phyloP scores from a whole-genome alignment of 1,284 basidiomycete species.

The Melampsora abietis-canadensis region DNA sequence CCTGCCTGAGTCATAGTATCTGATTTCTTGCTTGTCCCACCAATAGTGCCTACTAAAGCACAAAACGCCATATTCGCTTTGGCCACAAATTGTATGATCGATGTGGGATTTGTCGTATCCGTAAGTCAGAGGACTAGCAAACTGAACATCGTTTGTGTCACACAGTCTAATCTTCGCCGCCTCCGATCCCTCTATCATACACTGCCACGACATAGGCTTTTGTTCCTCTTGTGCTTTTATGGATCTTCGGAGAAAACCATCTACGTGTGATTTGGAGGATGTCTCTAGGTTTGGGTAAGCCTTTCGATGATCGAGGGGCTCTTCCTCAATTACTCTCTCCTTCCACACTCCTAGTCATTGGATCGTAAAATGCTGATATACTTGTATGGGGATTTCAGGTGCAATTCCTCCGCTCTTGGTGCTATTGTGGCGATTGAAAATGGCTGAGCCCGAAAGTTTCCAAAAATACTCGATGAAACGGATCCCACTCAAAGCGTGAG shows the following conservation, averaged over 20 bases:
- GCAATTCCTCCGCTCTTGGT: slow-evolving; percentile 52
- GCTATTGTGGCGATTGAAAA: slow-evolving; percentile 52
- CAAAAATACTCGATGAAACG: slow-evolving; percentile 49
- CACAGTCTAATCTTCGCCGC: neutral
- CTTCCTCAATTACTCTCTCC: no score
- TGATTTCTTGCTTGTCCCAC: neutral
- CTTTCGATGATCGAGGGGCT: neutral
- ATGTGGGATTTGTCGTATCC: slow-evolving; percentile 77
- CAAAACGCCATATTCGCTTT: slow-evolving; percentile 30
- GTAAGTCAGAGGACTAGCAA: slow-evolving; percentile 51
- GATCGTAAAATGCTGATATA: no score
- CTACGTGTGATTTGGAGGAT: slow-evolving; percentile 82
- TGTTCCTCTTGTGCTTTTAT: slow-evolving; percentile 47
- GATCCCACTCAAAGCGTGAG: slow-evolving; percentile 46
- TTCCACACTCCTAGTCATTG: no score
- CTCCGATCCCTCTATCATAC: neutral
- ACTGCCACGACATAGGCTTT: slow-evolving; percentile 4
- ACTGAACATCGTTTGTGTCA: neutral
- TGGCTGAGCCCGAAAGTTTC: slow-evolving; percentile 51
- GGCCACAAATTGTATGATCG: slow-evolving; percentile 71
- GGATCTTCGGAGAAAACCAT: slow-evolving; percentile 68
- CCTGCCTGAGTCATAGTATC: slow-evolving; percentile 57
- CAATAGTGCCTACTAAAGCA: slow-evolving; percentile 33
- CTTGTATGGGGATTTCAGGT: slow-evolving; percentile 39
- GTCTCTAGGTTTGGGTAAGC: slow-evolving; percentile 77